phyloP scores from a whole-genome alignment of 2,329 filamentous ascomycete genomes.

The Bisporella sp. region DNA sequence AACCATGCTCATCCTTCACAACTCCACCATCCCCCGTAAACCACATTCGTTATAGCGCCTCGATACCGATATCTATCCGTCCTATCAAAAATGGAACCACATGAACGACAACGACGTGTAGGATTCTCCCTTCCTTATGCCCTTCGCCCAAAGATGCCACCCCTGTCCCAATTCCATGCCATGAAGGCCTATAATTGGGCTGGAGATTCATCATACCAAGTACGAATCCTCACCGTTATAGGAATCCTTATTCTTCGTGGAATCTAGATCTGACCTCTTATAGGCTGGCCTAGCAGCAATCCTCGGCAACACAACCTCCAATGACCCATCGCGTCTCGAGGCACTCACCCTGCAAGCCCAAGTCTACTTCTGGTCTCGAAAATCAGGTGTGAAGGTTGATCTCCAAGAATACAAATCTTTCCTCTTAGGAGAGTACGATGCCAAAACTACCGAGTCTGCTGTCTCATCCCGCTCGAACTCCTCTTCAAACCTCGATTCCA shows the following conservation, averaged over 20 bases:
- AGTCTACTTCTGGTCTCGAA: slow-evolving; percentile 58
- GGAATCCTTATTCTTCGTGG: slow-evolving; percentile 4
- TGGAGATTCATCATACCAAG: background rate
- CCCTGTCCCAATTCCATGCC: no score
- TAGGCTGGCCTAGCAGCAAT: slow-evolving; percentile 58
- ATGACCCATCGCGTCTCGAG: slow-evolving; percentile 44
- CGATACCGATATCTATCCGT: no score
- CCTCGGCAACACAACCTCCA: slow-evolving; percentile 42
- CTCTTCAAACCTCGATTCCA: no score
- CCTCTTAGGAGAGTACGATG: slow-evolving; percentile 21
- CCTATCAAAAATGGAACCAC: no score
- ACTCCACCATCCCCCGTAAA: no score
- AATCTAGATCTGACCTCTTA: background rate
- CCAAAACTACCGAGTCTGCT: slow-evolving; percentile 7
- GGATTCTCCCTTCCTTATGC: no score
- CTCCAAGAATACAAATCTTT: slow-evolving; percentile 63
- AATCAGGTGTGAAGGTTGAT: slow-evolving; percentile 47
- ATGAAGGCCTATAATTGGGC: background rate
- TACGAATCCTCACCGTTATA: background rate
- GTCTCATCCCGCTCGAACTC: no score
- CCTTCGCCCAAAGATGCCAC: no score
- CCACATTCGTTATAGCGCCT: no score
- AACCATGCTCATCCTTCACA: no score
- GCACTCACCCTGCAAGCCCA: slow-evolving; percentile 59
- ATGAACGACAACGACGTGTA: no score